Evolutionary conservation across 768 basidiomycete genomes (phyloP), one percentile per base, ranked within the genome.

Genomic region (Russula earlei): DNA sequence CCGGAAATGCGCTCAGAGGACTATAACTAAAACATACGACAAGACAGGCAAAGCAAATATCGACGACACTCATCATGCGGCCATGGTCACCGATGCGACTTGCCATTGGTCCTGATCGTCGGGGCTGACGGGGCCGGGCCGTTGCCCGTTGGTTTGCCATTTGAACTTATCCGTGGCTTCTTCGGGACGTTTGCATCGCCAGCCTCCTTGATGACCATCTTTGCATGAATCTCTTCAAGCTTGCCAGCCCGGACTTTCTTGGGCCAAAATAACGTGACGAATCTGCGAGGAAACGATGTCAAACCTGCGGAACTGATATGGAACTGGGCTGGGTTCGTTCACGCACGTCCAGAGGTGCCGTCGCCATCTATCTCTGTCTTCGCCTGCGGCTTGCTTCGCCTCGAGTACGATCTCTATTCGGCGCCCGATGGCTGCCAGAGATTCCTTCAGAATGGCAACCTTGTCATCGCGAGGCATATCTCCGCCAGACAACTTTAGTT

Each of bases 281-380:
- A 97, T 34, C 91, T 93, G 64, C 41, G 34, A 37, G 29, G 24
- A 50, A 15, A 24, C 49, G 48, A 17, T 52, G 24, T 65, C 40
- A 59, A 55, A 31, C 51, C 29, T 19, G 3, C 1, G 11, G 31
- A 25, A 37, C 37, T 43, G 38, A n/a, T 31, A n/a, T 49, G 12
- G 10, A 31, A 31, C 29, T 31, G 33, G n/a, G 20, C 22, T 17
- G 19, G 24, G 34, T 25, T 11, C 37, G 42, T 42, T 41, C 34
- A 87, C 91, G 69, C 71, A 94, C 91, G 91, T 89, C 93, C 93
- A 96, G n/a, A 94, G 77, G 74, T 96, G 91, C 61, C 90, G 81
- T 59, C 88, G 79, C 93, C 92, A 96, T 67, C 89, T 77, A 67
- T 86, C 85, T 19, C 80, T 75, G 64, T 95, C 87, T 69, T 90